Percentiles rank a stretch among this genome's conserved stretches.
Conservation (phyloP, 306 rosid species). For the Quercus robur region DNA sequence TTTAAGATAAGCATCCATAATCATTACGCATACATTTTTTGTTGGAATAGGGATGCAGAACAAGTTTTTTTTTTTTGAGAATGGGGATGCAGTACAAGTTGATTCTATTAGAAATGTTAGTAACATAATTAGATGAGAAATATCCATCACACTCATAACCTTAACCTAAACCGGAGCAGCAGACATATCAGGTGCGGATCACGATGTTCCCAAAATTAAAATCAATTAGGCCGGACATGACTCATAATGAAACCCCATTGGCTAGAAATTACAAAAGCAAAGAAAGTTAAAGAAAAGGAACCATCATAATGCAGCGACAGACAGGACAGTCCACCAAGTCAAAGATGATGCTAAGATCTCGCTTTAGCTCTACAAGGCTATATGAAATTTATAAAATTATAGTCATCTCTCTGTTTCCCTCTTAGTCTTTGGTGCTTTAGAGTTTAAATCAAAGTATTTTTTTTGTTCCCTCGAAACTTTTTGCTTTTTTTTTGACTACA, state of each 20-base stretch:
- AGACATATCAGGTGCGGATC: constrained; percentile 43
- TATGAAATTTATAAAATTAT: constrained; percentile 23
- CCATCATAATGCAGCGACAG: constrained; percentile 22
- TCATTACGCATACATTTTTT: too few relatives aligned
- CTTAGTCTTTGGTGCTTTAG: constrained; percentile 16
- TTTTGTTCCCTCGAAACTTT: constrained; percentile 12
- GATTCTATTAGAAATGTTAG: background rate
- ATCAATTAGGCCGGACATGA: constrained; percentile 39
- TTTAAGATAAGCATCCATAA: too few relatives aligned
- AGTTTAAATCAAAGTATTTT: constrained; percentile 27
- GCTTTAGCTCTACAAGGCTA: background rate
- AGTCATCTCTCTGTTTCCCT: constrained; percentile 27
- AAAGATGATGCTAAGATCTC: constrained; percentile 39
- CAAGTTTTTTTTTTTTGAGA: too few relatives aligned
- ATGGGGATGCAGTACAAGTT: too few relatives aligned
- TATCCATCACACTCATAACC: background rate
- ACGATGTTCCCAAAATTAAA: constrained; percentile 52
- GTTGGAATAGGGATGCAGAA: too few relatives aligned
- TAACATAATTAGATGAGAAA: background rate
- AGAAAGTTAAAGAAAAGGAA: constrained; percentile 19
- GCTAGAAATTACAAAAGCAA: constrained; percentile 32
- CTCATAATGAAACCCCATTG: constrained; percentile 44
- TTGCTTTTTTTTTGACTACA: constrained; percentile 38
- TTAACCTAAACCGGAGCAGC: constrained; percentile 13
- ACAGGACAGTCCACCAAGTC: constrained; percentile 43